These are phyloP conservation scores for Mallotus repandus DNA, from an alignment of 441 rosid genomes.

Conservation along the genomic window DNA sequence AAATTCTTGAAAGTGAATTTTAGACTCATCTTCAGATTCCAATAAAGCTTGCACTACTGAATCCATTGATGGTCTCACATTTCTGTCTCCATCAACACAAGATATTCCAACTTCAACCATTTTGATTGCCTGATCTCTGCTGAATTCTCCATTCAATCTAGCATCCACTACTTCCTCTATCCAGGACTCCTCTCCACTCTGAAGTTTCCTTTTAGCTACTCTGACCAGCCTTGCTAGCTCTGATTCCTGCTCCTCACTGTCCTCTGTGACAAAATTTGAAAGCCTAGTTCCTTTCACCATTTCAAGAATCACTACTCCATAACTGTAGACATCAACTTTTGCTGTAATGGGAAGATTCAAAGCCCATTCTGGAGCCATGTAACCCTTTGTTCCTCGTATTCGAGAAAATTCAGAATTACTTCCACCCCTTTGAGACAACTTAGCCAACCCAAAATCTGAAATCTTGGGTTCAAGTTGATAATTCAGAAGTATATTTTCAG, in stretches of 20 bases:
- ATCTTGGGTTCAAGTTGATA: constrained; percentile 35
- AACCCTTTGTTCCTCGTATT: constrained; percentile 40
- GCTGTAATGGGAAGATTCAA: constrained; percentile 36
- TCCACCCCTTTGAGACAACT: constrained; percentile 30
- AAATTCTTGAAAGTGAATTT: neutral
- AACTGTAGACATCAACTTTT: constrained; percentile 40
- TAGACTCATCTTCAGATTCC: constrained; percentile 25
- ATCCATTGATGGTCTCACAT: constrained; percentile 45
- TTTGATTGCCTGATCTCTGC: constrained; percentile 22
- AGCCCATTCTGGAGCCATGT: constrained; percentile 49
- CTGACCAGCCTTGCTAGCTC: constrained; percentile 32
- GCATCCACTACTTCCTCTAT: constrained; percentile 37
- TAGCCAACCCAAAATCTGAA: constrained; percentile 41
- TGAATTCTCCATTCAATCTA: constrained; percentile 33
- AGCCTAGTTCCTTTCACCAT: constrained; percentile 34
- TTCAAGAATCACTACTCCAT: constrained; percentile 39
- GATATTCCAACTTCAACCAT: constrained; percentile 38
- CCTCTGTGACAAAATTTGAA: constrained; percentile 22
- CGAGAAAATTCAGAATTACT: constrained; percentile 24
- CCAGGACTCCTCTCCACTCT: constrained; percentile 20
- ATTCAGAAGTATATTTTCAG: constrained; percentile 40
- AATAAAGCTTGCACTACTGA: constrained; percentile 34
- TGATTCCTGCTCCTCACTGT: constrained; percentile 24
- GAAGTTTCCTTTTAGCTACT: constrained; percentile 23
- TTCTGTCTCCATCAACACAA: constrained; percentile 37